A percentile compares a stretch with the other conserved stretches of the same genome.
phyloP scores from a whole-genome alignment of 106 monocot genomes.

The Acorus gramineus region DNA sequence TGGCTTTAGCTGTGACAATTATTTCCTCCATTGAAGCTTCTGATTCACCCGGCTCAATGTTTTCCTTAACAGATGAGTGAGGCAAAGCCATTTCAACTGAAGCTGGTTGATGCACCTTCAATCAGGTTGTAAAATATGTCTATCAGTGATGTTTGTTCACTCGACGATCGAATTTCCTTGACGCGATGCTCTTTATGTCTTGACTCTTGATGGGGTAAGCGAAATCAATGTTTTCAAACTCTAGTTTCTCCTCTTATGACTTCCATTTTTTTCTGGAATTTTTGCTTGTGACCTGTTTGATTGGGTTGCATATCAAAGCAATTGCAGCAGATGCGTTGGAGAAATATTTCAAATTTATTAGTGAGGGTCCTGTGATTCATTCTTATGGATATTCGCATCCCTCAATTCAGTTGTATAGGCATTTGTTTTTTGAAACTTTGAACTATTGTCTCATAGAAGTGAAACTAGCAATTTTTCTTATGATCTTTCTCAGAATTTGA shows the following conservation, averaged over 20 bases:
- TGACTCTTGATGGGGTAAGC: conserved; percentile 19
- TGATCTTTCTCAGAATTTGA: too few species aligned
- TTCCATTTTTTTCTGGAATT: conserved; percentile 1
- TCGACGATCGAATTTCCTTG: conserved; percentile 10
- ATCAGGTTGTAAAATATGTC: conserved; percentile 30
- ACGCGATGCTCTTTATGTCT: conserved; percentile 13
- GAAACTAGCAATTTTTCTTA: too few species aligned
- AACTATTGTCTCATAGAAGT: too few species aligned
- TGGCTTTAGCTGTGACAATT: conserved; percentile 15
- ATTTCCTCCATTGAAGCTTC: conserved; percentile 21
- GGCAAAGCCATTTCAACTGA: too few species aligned
- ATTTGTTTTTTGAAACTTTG: too few species aligned
- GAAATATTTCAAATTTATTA: conserved; percentile 25
- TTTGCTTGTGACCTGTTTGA: conserved; percentile 5
- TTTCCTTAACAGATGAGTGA: conserved; percentile 20
- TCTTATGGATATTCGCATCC: too few species aligned
- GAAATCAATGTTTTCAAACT: conserved; percentile 22
- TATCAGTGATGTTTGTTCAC: conserved; percentile 21
- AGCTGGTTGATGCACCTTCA: conserved; percentile 1
- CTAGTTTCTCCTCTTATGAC: conserved; percentile 14
- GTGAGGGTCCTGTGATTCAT: conserved; percentile 10
- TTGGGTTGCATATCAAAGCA: conserved; percentile 13
- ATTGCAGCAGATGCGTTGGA: conserved; percentile 19
- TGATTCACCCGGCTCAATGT: conserved; percentile 33
- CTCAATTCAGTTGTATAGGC: too few species aligned